A percentile compares a stretch with the other conserved stretches of the same genome.
Evolutionary conservation across 305 asterid genomes (phyloP).

Genomic region (Fraxinus sp.): DNA sequence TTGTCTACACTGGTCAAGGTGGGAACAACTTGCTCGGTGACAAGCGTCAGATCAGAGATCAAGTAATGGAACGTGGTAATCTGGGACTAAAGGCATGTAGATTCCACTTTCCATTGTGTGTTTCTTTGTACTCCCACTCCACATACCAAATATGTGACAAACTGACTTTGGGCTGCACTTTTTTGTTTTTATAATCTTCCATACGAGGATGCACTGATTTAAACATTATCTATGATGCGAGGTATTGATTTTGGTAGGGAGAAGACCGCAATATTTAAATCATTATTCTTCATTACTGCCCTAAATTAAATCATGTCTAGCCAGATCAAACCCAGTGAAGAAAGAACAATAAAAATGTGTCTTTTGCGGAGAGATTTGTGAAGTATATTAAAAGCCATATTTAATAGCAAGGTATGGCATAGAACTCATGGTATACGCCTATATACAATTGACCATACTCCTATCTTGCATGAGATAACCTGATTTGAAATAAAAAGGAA

Average conservation of each 20-base stretch:
- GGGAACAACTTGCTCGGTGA: constrained; percentile 78
- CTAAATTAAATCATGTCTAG: not conserved
- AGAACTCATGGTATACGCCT: not conserved
- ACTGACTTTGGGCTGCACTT: not conserved
- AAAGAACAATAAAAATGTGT: not conserved
- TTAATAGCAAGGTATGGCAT: not conserved
- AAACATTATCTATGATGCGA: not conserved
- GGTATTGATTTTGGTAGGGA: not conserved
- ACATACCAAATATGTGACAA: not conserved
- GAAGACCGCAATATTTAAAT: not conserved
- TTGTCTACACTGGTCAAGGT: constrained; percentile 94
- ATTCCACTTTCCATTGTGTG: constrained; percentile 14
- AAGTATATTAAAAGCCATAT: not conserved
- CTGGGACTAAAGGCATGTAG: constrained; percentile 68
- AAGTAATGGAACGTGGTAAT: constrained; percentile 68
- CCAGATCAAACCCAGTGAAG: not conserved
- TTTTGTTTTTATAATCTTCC: not conserved
- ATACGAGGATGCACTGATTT: not conserved
- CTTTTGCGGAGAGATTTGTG: not conserved
- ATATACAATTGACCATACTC: not conserved
- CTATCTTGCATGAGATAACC: not conserved
- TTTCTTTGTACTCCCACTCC: not conserved
- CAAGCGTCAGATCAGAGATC: constrained; percentile 68
- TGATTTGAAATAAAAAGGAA: not conserved
- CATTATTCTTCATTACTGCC: not conserved